Evolutionary conservation across 1,139 yeast species (phyloP), one percentile per base, ranked within the genome.

Genomic region (Fermentozyma sake): DNA sequence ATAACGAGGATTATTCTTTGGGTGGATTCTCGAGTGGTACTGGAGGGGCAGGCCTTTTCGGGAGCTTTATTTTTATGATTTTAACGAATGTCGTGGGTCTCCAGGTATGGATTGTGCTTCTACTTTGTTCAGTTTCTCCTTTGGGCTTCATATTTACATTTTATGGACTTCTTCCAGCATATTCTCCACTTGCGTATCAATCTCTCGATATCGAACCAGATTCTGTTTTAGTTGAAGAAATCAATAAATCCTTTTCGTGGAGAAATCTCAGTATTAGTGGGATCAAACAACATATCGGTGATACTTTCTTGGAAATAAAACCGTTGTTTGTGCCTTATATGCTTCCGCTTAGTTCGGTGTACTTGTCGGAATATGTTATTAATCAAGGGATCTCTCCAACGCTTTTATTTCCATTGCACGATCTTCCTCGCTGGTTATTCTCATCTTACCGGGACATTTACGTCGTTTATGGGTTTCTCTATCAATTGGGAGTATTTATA

Each of bases 321-420:
- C 76, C 76, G 1, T 60, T 83, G 24, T 39, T 83, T 2, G 27
- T 61, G 1, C 94, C 94, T 0, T 87, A 71, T 47, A 86, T 87
- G 91, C 32, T 84, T 3, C 97, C 98, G 0, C 59, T 91, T 22
- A 68, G 81, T 34, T 56, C 87, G 2, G 97, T 91, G 1, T 91
- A 91, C 54, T 61, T 86, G 18, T 77, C 86, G 3, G 97, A 91
- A 46, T 91, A 91, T 46, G 66, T 80, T 20, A 89, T 91, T 34
- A 91, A 91, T 50, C 97, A 89, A 51, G 96, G 96, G 0, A 72
- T 91, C 1, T 70, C 95, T 0, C 96, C 96, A 1, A 89, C 96
- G 0, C 58, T 89, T 24, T 57, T 89, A 4, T 89, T 83, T 44
- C 89, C 93, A 0, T 46, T 86, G 7, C 72, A 76, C 1, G 69